Percentiles rank a stretch among this genome's conserved stretches.
These are phyloP conservation scores for Sphagnum magellanicum DNA, from an alignment of 228 moss, liverwort and hornwort genomes.

Conservation along the genomic window DNA sequence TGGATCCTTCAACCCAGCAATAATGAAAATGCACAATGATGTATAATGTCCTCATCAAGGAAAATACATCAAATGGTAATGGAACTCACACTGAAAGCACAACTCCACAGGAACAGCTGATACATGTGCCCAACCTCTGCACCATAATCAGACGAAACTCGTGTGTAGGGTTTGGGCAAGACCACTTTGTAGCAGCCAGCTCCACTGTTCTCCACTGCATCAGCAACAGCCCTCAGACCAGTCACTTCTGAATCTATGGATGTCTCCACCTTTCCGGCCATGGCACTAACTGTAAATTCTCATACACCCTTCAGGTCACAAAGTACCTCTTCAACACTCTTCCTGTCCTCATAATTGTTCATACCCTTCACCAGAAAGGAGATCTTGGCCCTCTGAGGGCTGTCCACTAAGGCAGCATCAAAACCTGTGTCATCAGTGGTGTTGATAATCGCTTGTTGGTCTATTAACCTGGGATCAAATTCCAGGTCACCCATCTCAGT, in stretches of 20 bases:
- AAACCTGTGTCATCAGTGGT: constrained; percentile 88
- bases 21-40: too few species aligned
- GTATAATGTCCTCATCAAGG: too few species aligned
- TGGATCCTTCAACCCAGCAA: too few species aligned
- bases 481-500: constrained; percentile 76
- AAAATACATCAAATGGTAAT: background rate
- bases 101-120: constrained; percentile 62
- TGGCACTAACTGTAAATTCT: constrained; percentile 31
- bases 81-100: constrained; percentile 51
- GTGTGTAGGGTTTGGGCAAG: constrained; percentile 74
- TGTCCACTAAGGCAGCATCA: constrained; percentile 73
- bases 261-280: constrained; percentile 47
- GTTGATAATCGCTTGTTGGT: constrained; percentile 51
- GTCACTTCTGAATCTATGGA: constrained; percentile 75
- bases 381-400: constrained; percentile 54
- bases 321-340: constrained; percentile 37
- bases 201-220: constrained; percentile 50
- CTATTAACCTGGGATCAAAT: constrained; percentile 51
- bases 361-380: constrained; percentile 56
- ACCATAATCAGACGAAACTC: constrained; percentile 44
- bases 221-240: constrained; percentile 63
- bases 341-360: constrained; percentile 33
- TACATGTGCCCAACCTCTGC: constrained; percentile 65
- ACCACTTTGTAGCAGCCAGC: constrained; percentile 52
- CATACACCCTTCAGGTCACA: constrained; percentile 51